Conservation (phyloP, 768 basidiomycete species). For the Tulasnella sp. region DNA sequence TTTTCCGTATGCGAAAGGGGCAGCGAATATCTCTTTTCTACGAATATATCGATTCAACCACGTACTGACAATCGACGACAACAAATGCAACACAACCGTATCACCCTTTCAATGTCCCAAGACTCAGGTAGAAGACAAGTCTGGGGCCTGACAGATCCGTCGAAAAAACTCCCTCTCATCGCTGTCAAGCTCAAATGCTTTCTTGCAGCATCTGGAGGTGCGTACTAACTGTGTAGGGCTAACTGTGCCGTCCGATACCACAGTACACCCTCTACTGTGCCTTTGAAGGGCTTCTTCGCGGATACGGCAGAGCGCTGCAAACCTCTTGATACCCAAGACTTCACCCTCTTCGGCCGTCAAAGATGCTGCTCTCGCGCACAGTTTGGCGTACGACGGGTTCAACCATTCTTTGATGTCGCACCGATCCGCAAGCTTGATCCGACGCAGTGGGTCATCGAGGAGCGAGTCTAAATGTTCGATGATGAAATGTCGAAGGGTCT, state of each 20-base stretch:
- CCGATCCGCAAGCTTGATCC: neutral
- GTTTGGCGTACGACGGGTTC: neutral
- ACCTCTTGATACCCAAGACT: neutral
- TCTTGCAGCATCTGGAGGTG: neutral
- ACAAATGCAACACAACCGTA: too few species aligned
- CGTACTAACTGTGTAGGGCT: neutral
- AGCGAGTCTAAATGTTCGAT: neutral
- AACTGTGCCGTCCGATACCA: too few species aligned
- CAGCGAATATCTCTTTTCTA: too few species aligned
- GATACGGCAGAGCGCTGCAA: neutral
- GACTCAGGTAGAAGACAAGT: too few species aligned
- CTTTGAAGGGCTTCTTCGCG: neutral
- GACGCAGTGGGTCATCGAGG: neutral
- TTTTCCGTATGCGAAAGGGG: too few species aligned
- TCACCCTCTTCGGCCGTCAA: neutral
- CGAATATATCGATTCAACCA: too few species aligned
- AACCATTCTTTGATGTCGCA: neutral
- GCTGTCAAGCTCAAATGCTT: neutral
- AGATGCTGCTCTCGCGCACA: neutral
- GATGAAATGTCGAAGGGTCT: neutral
- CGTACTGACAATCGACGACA: too few species aligned
- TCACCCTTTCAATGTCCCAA: too few species aligned
- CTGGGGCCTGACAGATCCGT: neutral
- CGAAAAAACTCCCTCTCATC: neutral
- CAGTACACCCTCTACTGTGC: neutral